Base-by-base conservation (phyloP, 2,329 filamentous ascomycete species). In the Dactylonectria estremocensis region DNA sequence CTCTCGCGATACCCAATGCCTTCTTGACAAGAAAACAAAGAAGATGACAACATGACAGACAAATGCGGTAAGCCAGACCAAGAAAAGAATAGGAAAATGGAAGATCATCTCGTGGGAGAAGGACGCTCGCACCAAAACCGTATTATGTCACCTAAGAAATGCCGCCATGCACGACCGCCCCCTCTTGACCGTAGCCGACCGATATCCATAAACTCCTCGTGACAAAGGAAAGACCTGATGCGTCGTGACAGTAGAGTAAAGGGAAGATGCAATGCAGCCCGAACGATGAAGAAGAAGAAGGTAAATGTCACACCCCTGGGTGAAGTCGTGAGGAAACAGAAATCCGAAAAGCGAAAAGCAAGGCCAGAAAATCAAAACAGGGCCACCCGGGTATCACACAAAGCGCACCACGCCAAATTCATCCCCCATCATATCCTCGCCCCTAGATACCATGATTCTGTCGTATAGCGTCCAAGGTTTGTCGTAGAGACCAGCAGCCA, bases 361-460 rank as follows among this genome's bases (percentile, higher is more conserved):
- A 69, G 60, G 63, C 65, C 62, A 57, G 61, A 66, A 56, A 52
- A 52, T 33, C n/a, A 52, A 31, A 52, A 24, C 59, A 53, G 61
- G 69, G 61, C 54, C 49, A 52, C 52, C 68, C 61, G 75, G 76
- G 74, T 77, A 77, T 77, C 75, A 74, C 71, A 71, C 49, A 35
- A 49, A 52, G 71, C 33, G 61, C 68, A 67, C 24, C 24, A 28
- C 24, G 7, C 4, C 65, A 67, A 67, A 74, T 60, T 35, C 50
- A 57, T 35, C 6, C 67, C 61, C 61, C 43, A 16, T 28, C 53
- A 35, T 67, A 45, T 37, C 33, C 49, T 13, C 43, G 50, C 54
- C 52, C 33, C 22, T 50, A 33, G 57, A 52, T 22, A 20, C 13
- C 60, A 48, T 59, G 59, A 16, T 37, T 40, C 49, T 8, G 28